These are phyloP conservation scores for Mucor plumbeus DNA, from an alignment of 371 early-diverging fungal genomes.

Conservation along the genomic window DNA sequence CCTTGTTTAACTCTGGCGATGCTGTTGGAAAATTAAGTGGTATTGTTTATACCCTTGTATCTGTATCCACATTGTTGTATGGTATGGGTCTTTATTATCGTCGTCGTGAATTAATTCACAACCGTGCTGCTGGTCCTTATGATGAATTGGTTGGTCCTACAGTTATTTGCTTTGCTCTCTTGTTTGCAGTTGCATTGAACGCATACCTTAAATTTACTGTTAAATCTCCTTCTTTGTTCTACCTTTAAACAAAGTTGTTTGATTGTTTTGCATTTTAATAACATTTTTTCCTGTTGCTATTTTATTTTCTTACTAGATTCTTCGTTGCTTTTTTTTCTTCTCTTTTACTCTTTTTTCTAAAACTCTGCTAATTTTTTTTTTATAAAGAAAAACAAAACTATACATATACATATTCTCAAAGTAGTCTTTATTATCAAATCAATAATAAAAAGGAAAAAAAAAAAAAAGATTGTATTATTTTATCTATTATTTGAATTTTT, in stretches of 20 bases:
- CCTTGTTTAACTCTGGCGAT: slow-evolving; percentile 87
- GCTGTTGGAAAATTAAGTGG: slow-evolving; percentile 75
- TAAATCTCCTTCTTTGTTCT: slow-evolving; percentile 8
- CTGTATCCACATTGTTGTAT: slow-evolving; percentile 85
- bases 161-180: slow-evolving; percentile 84
- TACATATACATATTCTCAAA: too few species aligned
- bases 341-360: too few species aligned
- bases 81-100: slow-evolving; percentile 92
- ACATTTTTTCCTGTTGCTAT: not conserved
- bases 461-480: too few species aligned
- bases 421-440: too few species aligned
- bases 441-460: too few species aligned
- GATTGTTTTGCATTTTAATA: too few species aligned
- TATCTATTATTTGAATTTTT: too few species aligned
- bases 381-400: too few species aligned
- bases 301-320: not conserved
- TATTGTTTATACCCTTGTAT: slow-evolving; percentile 79
- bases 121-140: slow-evolving; percentile 75
- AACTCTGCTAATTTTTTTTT: too few species aligned
- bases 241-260: not conserved
- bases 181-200: slow-evolving; percentile 88
- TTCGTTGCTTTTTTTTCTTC: not conserved
- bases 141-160: slow-evolving; percentile 83
- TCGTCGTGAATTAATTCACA: slow-evolving; percentile 85
- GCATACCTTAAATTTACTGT: slow-evolving; percentile 78